Percentiles rank a stretch among this genome's conserved stretches.
Evolutionary conservation across 1,284 basidiomycete genomes (phyloP).

Genomic region (Ceratobasidium papillatum): DNA sequence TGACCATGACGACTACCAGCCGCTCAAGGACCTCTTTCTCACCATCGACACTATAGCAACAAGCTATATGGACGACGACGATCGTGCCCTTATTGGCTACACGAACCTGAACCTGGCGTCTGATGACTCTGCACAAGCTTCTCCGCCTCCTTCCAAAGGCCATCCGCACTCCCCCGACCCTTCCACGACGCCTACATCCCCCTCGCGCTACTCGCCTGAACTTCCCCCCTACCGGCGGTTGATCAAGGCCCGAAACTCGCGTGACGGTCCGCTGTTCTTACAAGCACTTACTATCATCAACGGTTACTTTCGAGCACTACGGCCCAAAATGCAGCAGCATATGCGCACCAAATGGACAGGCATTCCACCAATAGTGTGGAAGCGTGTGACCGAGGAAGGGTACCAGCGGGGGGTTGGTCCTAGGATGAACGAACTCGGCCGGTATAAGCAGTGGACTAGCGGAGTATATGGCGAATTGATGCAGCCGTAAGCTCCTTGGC

Average conservation of each 20-base stretch:
- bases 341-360: slow-evolving; percentile 39
- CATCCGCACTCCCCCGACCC: slow-evolving; percentile 33
- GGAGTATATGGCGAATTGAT: slow-evolving; percentile 46
- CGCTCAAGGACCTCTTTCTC: slow-evolving; percentile 45
- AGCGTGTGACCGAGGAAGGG: slow-evolving; percentile 44
- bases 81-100: slow-evolving; percentile 43
- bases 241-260: slow-evolving; percentile 44
- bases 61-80: slow-evolving; percentile 44
- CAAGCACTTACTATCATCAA: slow-evolving; percentile 42
- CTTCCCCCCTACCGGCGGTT: slow-evolving; percentile 33
- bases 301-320: slow-evolving; percentile 37
- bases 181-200: slow-evolving; percentile 9
- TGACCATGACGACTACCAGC: slow-evolving; percentile 46
- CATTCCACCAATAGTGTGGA: slow-evolving; percentile 44
- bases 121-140: slow-evolving; percentile 3
- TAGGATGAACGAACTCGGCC: slow-evolving; percentile 43
- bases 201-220: slow-evolving; percentile 12
- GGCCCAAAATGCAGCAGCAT: slow-evolving; percentile 40
- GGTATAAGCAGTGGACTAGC: slow-evolving; percentile 45
- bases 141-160: slow-evolving; percentile 30
- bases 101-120: neutral
- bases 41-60: slow-evolving; percentile 44
- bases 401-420: slow-evolving; percentile 46
- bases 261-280: slow-evolving; percentile 44
- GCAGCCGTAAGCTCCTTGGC: slow-evolving; percentile 41